Base-by-base conservation (phyloP, 2,329 filamentous ascomycete species). In the Periconia sp. region DNA sequence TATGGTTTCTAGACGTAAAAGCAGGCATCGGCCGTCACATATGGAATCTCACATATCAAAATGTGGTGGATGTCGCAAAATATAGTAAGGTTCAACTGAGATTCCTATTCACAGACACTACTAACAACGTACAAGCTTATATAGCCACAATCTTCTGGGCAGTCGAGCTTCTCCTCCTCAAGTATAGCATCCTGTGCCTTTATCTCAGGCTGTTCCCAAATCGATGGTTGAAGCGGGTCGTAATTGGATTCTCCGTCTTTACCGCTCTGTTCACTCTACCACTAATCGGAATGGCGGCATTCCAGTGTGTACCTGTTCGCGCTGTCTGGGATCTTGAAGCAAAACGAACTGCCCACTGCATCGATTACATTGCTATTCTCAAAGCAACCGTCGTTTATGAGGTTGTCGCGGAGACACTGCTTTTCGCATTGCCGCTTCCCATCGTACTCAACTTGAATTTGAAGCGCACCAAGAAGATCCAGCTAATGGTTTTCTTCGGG, bases 261-360 rank as follows among this genome's bases (percentile, higher is more conserved):
- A 47, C 45, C 9, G 40, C 30, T 11, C 40, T 47, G 8, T 47
- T 37, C 33, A 47, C 45, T 11, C 18, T 33, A 19, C 45, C 45
- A 23, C 33, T 47, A 5, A 20, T 47, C 18, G 18, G 18, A 14
- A 18, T 47, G 17, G 45, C 45, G 18, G 31, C 31, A 8, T 40
- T 47, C 14, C 45, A 47, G 18, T 47, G 45, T 18, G 40, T 37
- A 17, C 45, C 45, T 11, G 23, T 47, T 5, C 45, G 20, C 11
- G 45, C 45, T 19, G 9, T 47, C 35, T 47, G 45, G 45, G 45
- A 47, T n/a, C 45, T 47, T 13, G 45, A 47, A 23, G 45, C 45
- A 20, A 33, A 47, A 31, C 33, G 20, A 17, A 37, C 30, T 10
- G 45, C 45, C 8, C 33, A 40, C 27, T 47, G 45, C 20, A 47